Percentiles rank a stretch among this genome's conserved stretches.
Conservation (phyloP, 106 monocot species). For the Hemerocallis citrina region DNA sequence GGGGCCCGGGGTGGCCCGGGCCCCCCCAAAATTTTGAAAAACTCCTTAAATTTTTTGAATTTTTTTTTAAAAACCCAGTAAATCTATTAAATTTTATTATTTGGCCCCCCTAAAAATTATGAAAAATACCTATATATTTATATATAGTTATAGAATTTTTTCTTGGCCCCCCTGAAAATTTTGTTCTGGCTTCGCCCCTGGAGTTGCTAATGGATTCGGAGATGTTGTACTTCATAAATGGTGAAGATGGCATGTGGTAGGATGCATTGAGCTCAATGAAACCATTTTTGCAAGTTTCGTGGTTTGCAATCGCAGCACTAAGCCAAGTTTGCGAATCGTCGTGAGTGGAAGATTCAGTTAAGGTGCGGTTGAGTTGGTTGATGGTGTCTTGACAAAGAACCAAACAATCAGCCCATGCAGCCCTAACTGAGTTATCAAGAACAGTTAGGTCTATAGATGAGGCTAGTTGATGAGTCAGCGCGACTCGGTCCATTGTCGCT, state of each 20-base stretch:
- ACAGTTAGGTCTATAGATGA: background rate
- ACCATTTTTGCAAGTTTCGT: conserved; percentile 15
- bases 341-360: background rate
- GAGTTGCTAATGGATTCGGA: conserved; percentile 9
- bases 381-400: conserved; percentile 17
- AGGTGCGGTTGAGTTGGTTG: conserved; percentile 3
- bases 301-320: conserved; percentile 19
- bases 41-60: too few species aligned
- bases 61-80: too few species aligned
- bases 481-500: conserved; percentile 15
- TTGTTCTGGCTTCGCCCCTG: too few species aligned
- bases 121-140: too few species aligned
- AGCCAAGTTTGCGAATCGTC: conserved; percentile 23
- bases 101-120: too few species aligned
- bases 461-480: background rate
- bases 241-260: background rate
- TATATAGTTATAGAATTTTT: too few species aligned
- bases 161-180: too few species aligned
- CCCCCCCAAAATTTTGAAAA: too few species aligned
- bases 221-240: conserved; percentile 11
- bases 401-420: conserved; percentile 13
- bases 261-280: conserved; percentile 9
- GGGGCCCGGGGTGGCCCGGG: too few species aligned
- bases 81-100: too few species aligned
- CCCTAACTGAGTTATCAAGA: background rate